A percentile compares a stretch with the other conserved stretches of the same genome.
Conservation (phyloP, 192 early-diverging fungal species). For the Backusella liffmaniae region DNA sequence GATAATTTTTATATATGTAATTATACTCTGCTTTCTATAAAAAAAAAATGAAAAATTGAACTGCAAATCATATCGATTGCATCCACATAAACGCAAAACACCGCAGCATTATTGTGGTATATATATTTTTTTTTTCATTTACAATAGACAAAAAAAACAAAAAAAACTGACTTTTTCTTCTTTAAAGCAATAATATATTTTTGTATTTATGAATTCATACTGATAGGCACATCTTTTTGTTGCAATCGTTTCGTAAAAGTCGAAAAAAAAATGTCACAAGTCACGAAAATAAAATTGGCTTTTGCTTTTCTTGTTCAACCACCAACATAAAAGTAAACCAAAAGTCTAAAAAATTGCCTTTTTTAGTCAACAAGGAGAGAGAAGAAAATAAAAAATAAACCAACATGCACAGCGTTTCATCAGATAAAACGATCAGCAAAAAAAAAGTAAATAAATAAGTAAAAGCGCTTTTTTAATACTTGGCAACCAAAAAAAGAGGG, state of each 20-base stretch:
- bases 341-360: constrained; percentile 4
- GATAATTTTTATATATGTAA: background rate
- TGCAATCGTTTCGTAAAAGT: too few relatives aligned
- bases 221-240: too few relatives aligned
- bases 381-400: background rate
- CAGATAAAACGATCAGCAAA: constrained; percentile 1
- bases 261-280: too few relatives aligned
- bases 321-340: background rate
- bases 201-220: too few relatives aligned
- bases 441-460: background rate
- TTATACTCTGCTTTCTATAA: background rate
- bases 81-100: background rate
- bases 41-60: background rate
- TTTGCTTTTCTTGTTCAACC: too few relatives aligned
- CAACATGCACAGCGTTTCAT: background rate
- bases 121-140: background rate
- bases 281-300: too few relatives aligned
- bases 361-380: background rate
- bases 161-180: background rate
- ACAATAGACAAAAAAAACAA: too few relatives aligned
- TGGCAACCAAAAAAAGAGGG: background rate
- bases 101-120: background rate
- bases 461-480: background rate
- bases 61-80: constrained; percentile 6
- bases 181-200: too few relatives aligned